Percentiles rank a stretch among this genome's conserved stretches.
These are phyloP conservation scores for Petunia hybrid DNA, from an alignment of 305 asterid species.

Conservation along the genomic window DNA sequence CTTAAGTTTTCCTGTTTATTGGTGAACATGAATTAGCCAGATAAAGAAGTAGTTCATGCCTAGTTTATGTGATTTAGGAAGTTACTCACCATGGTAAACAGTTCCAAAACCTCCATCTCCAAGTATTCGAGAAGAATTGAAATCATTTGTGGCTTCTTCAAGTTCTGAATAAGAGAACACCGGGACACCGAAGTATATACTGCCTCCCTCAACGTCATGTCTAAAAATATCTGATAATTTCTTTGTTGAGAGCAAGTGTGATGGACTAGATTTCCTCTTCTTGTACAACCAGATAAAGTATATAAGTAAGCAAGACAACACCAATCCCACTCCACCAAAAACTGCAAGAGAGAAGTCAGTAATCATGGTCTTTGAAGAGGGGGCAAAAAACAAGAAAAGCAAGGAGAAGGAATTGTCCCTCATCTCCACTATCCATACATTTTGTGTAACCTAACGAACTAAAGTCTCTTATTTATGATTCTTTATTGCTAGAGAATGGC, in stretches of 20 bases:
- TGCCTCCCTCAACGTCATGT: slow-evolving; percentile 43
- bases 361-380: neutral
- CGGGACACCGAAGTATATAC: slow-evolving; percentile 46
- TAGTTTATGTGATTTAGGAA: neutral
- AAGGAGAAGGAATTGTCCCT: neutral
- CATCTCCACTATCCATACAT: neutral
- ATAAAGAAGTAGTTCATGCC: neutral
- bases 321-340: slow-evolving; percentile 29
- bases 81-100: slow-evolving; percentile 52
- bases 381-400: neutral
- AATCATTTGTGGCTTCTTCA: slow-evolving; percentile 47
- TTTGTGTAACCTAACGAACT: neutral
- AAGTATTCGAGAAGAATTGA: slow-evolving; percentile 46
- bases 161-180: slow-evolving; percentile 54
- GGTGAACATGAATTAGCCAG: neutral
- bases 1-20: slow-evolving; percentile 60
- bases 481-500: neutral
- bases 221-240: slow-evolving; percentile 38
- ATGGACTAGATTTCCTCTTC: slow-evolving; percentile 32
- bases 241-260: slow-evolving; percentile 35
- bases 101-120: slow-evolving; percentile 61
- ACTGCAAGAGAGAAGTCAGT: slow-evolving; percentile 23
- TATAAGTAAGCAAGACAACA: neutral
- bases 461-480: neutral
- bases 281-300: slow-evolving; percentile 31